These are phyloP conservation scores for Lodderomyces metapsilosis DNA, from an alignment of 1,139 yeast genomes.

Conservation along the genomic window DNA sequence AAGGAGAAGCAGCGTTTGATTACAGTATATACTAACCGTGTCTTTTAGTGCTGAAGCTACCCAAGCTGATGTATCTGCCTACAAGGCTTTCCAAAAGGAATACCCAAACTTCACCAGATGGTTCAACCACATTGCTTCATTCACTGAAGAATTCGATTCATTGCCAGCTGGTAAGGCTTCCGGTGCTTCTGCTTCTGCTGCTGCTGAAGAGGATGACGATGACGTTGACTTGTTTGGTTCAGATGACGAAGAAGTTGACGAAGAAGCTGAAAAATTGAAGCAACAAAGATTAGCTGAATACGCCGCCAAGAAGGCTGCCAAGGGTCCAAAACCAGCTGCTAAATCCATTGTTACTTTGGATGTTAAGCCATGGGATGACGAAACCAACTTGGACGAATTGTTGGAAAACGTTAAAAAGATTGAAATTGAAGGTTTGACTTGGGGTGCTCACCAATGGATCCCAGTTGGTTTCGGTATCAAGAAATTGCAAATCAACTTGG, in stretches of 20 bases:
- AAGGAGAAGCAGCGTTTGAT: too few relatives aligned
- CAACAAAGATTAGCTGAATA: constrained; percentile 97
- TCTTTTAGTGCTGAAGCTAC: constrained; percentile 70
- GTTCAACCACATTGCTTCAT: constrained; percentile 96
- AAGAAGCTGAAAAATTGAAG: constrained; percentile 94
- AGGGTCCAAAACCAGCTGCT: constrained; percentile 98
- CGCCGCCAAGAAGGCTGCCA: constrained; percentile 95
- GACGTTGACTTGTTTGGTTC: constrained; percentile 96
- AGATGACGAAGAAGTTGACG: constrained; percentile 91
- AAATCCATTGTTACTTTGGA: constrained; percentile 95
- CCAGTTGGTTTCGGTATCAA: constrained; percentile 99
- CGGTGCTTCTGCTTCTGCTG: constrained; percentile 30
- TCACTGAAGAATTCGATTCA: constrained; percentile 75
- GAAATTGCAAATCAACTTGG: constrained; percentile 98
- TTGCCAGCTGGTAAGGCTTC: constrained; percentile 71
- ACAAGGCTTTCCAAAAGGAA: constrained; percentile 91
- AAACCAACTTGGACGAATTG: constrained; percentile 89
- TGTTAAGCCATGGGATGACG: constrained; percentile 99
- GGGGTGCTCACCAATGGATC: constrained; percentile 98
- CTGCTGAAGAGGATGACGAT: constrained; percentile 77
- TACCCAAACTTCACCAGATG: constrained; percentile 97
- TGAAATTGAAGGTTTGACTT: constrained; percentile 86
- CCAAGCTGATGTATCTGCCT: constrained; percentile 93
- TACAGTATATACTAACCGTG: constrained; percentile 14
- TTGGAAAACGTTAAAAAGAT: constrained; percentile 81